Evolutionary conservation across 1,284 basidiomycete genomes (phyloP), one percentile per base, ranked within the genome.

Genomic region (Apiotrichum mycotoxinovorans): DNA sequence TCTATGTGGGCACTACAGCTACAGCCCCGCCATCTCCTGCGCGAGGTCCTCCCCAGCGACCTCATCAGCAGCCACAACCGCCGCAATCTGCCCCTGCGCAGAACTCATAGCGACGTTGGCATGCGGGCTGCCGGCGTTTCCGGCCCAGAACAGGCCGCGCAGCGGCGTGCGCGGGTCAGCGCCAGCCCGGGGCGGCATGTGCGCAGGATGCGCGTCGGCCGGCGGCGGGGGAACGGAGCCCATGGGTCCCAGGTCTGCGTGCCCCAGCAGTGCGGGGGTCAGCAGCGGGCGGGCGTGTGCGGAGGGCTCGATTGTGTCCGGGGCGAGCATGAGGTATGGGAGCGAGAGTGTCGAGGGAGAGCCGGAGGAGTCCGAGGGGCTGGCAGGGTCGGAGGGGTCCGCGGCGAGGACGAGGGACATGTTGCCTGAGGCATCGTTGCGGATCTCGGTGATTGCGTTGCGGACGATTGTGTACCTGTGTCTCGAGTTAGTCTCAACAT

Each of bases 111-210:
- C 54, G 23, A 67, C 58, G 54, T 70, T 70, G 12, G 55, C 65
- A 52, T 52, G 46, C 4, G 57, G 41, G 25, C 54, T 58, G 0
- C 68, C 68, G 35, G 57, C 56, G 48, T 68, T 70, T 2, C 68
- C 68, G 9, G 68, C 67, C 67, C 68, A 70, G 54, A 67, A 68
- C 49, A 70, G 27, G 2, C 68, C 68, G 2, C 48, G 51, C 4
- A 65, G 52, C 3, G 51, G 18, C 4, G 68, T 70, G 3, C 57
- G 58, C 12, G 68, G 66, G 43, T 66, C 64, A 49, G 67, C 66
- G n/a, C 68, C 68, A 60, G 66, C 66, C 18, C 66, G 48, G 18
- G 60, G 60, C 5, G 57, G 58, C 26, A 65, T 22, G 25, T 42
- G 42, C 2, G 52, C 38, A 4, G 38, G 38, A n/a, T 34, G 43